Percentiles rank a stretch among this genome's conserved stretches.
Evolutionary conservation across 2,329 filamentous ascomycete genomes (phyloP).

Genomic region (Orbilia ellipsospora): DNA sequence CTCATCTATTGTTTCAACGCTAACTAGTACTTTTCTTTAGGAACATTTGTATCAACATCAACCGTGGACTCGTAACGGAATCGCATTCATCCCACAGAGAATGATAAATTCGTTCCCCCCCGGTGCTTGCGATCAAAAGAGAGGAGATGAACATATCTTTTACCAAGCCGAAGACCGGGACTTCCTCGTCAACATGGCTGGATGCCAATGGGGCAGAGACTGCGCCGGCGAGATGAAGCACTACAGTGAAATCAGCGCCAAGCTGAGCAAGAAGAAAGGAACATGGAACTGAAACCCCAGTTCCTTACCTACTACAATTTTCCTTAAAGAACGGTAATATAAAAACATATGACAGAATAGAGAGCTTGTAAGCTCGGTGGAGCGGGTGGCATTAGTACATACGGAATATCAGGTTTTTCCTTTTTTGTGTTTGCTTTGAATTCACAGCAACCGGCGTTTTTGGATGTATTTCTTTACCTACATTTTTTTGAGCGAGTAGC

Average conservation of each 20-base stretch:
- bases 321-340: no score
- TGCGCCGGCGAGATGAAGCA: constrained; percentile 99
- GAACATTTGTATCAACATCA: constrained; percentile 92
- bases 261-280: constrained; percentile 85
- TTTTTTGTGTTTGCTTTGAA: background rate
- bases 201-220: constrained; percentile 95
- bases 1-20: background rate
- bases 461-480: background rate
- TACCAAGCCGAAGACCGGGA: constrained; percentile 87
- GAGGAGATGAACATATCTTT: constrained; percentile 80
- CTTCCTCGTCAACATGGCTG: constrained; percentile 98
- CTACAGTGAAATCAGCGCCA: constrained; percentile 90
- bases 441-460: constrained; percentile 7
- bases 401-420: background rate
- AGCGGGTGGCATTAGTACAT: background rate
- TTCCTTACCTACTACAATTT: no score
- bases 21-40: constrained; percentile 38
- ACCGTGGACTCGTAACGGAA: constrained; percentile 89
- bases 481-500: background rate
- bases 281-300: constrained; percentile 66
- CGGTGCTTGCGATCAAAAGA: constrained; percentile 84
- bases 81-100: constrained; percentile 89
- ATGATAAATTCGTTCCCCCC: constrained; percentile 94
- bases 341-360: background rate
- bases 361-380: background rate